These are phyloP conservation scores for Pharnaceum exiguum DNA, from an alignment of 148 eudicot genomes.

Conservation along the genomic window DNA sequence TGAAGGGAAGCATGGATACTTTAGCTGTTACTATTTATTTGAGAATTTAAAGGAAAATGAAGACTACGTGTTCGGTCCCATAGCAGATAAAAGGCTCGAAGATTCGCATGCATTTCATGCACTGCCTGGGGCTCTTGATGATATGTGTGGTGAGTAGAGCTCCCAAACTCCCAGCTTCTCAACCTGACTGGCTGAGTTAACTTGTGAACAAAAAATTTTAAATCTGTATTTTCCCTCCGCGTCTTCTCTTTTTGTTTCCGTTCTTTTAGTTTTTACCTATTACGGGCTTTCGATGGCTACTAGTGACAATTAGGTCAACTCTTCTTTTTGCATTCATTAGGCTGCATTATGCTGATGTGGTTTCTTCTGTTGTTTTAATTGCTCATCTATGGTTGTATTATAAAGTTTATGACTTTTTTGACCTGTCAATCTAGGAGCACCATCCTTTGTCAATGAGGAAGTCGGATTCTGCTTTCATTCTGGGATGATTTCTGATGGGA, in stretches of 20 bases:
- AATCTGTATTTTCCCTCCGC: neutral
- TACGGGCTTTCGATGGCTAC: too few species aligned
- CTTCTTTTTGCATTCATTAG: too few species aligned
- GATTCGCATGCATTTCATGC: slow-evolving; percentile 42
- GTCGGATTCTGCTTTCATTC: slow-evolving; percentile 49
- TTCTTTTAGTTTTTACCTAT: too few species aligned
- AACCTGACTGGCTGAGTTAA: slow-evolving; percentile 6
- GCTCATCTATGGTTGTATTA: neutral
- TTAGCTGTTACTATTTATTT: slow-evolving; percentile 69
- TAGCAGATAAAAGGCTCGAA: slow-evolving; percentile 38
- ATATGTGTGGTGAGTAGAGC: slow-evolving; percentile 48
- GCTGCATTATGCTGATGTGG: neutral
- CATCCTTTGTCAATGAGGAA: slow-evolving; percentile 43
- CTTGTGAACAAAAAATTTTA: neutral
- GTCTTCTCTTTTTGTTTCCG: neutral
- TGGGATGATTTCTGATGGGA: slow-evolving; percentile 56
- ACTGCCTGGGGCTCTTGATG: slow-evolving; percentile 50
- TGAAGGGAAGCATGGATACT: slow-evolving; percentile 53
- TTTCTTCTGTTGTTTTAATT: neutral
- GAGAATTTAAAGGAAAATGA: slow-evolving; percentile 78
- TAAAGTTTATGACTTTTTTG: slow-evolving; percentile 7
- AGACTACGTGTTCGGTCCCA: slow-evolving; percentile 47
- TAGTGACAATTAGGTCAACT: too few species aligned
- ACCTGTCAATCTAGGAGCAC: slow-evolving; percentile 47
- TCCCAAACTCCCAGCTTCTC: neutral